These are phyloP conservation scores for Phyllosticta citrichinensis DNA, from an alignment of 2,329 filamentous ascomycete genomes.

Conservation along the genomic window DNA sequence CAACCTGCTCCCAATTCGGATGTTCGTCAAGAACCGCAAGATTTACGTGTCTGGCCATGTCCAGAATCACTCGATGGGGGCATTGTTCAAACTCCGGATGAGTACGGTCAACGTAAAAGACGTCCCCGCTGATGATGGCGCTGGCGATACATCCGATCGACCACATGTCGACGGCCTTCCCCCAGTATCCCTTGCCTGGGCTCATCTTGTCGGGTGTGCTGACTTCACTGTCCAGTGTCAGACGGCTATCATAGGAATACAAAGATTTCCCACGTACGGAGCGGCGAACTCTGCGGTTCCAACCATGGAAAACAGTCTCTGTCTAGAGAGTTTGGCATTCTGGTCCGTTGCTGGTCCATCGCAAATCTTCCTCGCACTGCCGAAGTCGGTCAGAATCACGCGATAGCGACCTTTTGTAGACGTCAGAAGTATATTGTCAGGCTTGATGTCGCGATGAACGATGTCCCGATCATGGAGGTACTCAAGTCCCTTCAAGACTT, in stretches of 20 bases:
- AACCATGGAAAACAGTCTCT: slow-evolving; percentile 32
- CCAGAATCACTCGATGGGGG: slow-evolving; percentile 20
- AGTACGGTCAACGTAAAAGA: slow-evolving; percentile 34
- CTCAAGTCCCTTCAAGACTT: slow-evolving; percentile 47
- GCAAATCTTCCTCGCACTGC: slow-evolving; percentile 21
- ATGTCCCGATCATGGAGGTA: slow-evolving; percentile 47
- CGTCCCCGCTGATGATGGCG: slow-evolving; percentile 41
- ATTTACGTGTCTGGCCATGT: slow-evolving; percentile 30
- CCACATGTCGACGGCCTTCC: slow-evolving; percentile 52
- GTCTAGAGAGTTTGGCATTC: background rate
- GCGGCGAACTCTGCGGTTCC: slow-evolving; percentile 50
- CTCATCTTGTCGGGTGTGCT: slow-evolving; percentile 21
- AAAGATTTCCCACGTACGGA: slow-evolving; percentile 34
- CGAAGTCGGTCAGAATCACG: slow-evolving; percentile 52
- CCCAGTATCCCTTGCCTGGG: slow-evolving; percentile 39
- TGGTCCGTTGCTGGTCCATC: background rate
- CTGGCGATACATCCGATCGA: slow-evolving; percentile 48
- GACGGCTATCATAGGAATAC: background rate
- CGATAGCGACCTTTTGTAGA: slow-evolving; percentile 41
- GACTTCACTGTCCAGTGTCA: slow-evolving; percentile 24
- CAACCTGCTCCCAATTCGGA: slow-evolving; percentile 33
- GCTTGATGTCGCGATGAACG: slow-evolving; percentile 54
- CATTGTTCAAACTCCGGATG: slow-evolving; percentile 20
- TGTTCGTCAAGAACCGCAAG: slow-evolving; percentile 35
- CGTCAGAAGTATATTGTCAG: slow-evolving; percentile 53